Evolutionary conservation across 306 rosid species (phyloP), one percentile per base, ranked within the genome.

Genomic region (Medicago arabica): DNA sequence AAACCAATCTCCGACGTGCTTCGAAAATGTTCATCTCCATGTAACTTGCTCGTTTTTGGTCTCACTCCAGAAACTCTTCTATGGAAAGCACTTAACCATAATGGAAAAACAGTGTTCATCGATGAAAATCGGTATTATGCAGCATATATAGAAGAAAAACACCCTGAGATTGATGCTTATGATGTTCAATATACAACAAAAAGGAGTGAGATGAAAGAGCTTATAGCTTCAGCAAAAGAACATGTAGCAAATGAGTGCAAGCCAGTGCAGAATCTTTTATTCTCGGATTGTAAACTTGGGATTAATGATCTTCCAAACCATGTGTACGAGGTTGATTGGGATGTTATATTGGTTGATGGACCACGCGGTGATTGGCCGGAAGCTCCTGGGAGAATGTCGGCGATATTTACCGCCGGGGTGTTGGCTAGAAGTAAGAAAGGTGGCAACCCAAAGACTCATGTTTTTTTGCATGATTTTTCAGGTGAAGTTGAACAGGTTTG

Each of bases 61-160:
- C 92, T 95, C 70, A 92, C 99, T 1, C 91, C 79, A 16, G 99
- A 95, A 53, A 92, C 96, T 58, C 90, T 95, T 7, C 86, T 95
- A 51, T 95, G 99, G 99, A 95, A 90, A 80, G 87, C 97, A 9
- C 85, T 95, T 10, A 95, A 95, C 81, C 88, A 90, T 84, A 85
- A 90, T n/a, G 99, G 99, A 49, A 80, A 96, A 21, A 96, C 98
- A 0, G 96, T 96, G 0, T 96, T 92, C 90, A 88, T 96, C 40
- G 98, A 95, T 7, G 99, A 96, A 80, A 96, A 96, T 55, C 92
- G 99, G 0, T 96, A 96, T 78, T 96, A 90, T 76, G 99, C 97
- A 0, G 98, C 99, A 0, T 92, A 89, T 67, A 72, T 83, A 0
- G 98, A 96, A 76, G 97, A 96, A 50, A 72, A 84, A n/a, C 96